Evolutionary conservation across 768 basidiomycete genomes (phyloP), one percentile per base, ranked within the genome.

Genomic region (Naganishia kalamii): DNA sequence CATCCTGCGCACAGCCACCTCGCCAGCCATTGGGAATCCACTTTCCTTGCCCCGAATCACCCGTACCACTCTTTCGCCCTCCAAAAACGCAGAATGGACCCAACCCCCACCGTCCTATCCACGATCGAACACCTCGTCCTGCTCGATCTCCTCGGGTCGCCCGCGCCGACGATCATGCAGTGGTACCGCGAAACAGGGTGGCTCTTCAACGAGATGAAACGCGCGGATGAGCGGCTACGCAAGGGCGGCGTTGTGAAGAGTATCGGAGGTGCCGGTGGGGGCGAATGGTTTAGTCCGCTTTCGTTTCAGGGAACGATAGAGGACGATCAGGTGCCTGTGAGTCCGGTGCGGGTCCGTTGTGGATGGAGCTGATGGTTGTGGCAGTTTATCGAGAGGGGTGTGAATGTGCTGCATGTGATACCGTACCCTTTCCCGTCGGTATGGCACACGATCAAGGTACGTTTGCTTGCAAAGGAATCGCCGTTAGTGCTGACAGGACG

Each of bases 121-220:
- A 85, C 84, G 13, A 88, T 99, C 63, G 92, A 96, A 70, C 89
- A 93, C 74, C 81, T 99, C 52, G 86, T 99, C 71, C 84, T 99
- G 2, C 84, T 99, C 29, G 96, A 99, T 75, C 85, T 99, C 1
- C 81, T 99, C 19, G 96, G 96, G 27, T 85, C 90, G 8, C 79
- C 83, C 2, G 78, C 84, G 60, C 92, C 96, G 2, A 77, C 72
- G 13, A 87, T 99, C 52, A 85, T 84, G 43, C 91, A 88, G 5
- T 96, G 86, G 72, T 98, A 85, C 78, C 78, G 84, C 6, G 85
- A 92, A 62, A 99, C 96, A 0, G 90, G 87, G 5, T 98, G 96
- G 96, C 80, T 99, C 43, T 93, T 90, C 73, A 88, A 91, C 75
- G 82, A 84, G 4, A 80, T 99, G 75, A 80, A 80, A 3, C 83